phyloP scores from a whole-genome alignment of 306 rosid species.

The Quercus parvula region DNA sequence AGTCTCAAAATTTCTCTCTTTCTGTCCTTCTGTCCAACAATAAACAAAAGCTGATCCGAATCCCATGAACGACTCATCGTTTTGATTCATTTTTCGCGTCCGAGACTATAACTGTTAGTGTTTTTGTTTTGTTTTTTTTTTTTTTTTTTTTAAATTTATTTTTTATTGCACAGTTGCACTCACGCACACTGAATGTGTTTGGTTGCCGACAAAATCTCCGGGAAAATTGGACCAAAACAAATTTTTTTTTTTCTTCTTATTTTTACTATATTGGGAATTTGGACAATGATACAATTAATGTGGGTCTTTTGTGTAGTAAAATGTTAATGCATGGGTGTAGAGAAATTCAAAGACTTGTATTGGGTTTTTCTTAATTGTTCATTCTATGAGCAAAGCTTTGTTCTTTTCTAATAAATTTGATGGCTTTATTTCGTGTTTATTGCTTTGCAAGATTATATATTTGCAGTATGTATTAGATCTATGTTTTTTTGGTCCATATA shows the following conservation, averaged over 20 bases:
- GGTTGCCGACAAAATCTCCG: conserved; percentile 14
- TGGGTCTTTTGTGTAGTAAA: neutral
- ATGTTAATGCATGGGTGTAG: neutral
- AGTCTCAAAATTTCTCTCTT: neutral
- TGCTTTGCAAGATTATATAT: neutral
- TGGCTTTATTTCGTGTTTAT: neutral
- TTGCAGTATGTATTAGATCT: neutral
- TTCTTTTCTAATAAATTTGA: neutral
- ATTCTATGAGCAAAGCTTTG: neutral
- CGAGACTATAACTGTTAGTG: conserved; percentile 16
- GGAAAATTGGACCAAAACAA: neutral
- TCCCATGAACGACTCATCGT: neutral
- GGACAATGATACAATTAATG: neutral
- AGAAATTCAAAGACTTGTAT: neutral
- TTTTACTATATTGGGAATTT: neutral
- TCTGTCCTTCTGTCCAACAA: neutral
- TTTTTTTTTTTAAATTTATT: too few species aligned
- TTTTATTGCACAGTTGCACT: too few species aligned
- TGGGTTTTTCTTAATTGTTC: neutral
- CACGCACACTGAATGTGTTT: conserved; percentile 7
- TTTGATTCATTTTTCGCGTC: neutral
- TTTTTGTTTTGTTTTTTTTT: too few species aligned
- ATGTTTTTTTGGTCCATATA: neutral
- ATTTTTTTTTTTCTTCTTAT: neutral
- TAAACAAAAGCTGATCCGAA: neutral